Evolutionary conservation across 116 monocot genomes (phyloP).

Genomic region (Dioscorea cayenensis): DNA sequence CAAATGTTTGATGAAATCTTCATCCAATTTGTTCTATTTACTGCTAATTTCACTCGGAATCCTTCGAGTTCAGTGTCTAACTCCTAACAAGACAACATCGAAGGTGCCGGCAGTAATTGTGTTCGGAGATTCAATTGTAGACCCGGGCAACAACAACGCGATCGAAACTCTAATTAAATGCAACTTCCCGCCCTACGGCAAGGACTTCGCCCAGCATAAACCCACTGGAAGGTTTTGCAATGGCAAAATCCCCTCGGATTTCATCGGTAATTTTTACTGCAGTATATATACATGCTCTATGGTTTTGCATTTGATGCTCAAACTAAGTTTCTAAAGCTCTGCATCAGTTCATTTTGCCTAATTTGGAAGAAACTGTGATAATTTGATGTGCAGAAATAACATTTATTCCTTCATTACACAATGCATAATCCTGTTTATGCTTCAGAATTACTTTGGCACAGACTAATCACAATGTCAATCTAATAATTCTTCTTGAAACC

Average conservation of each 20-base stretch:
- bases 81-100: neutral
- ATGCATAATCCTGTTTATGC: too few relatives aligned
- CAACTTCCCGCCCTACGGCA: constrained; percentile 22
- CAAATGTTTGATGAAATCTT: too few relatives aligned
- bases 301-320: neutral
- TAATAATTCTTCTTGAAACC: too few relatives aligned
- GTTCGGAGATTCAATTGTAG: constrained; percentile 17
- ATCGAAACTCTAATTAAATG: constrained; percentile 11
- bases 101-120: constrained; percentile 11
- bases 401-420: too few relatives aligned
- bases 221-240: constrained; percentile 18
- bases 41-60: too few relatives aligned
- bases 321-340: too few relatives aligned
- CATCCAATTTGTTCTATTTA: too few relatives aligned
- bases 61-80: neutral
- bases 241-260: constrained; percentile 17
- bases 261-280: constrained; percentile 8
- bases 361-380: too few relatives aligned
- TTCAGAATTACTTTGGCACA: too few relatives aligned
- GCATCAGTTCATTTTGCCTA: too few relatives aligned
- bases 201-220: constrained; percentile 9
- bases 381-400: too few relatives aligned
- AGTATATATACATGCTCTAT: neutral
- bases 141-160: constrained; percentile 21
- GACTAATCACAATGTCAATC: too few relatives aligned